A percentile compares a stretch with the other conserved stretches of the same genome.
These are phyloP conservation scores for Corylus avellana DNA, from an alignment of 306 rosid species.

Conservation along the genomic window DNA sequence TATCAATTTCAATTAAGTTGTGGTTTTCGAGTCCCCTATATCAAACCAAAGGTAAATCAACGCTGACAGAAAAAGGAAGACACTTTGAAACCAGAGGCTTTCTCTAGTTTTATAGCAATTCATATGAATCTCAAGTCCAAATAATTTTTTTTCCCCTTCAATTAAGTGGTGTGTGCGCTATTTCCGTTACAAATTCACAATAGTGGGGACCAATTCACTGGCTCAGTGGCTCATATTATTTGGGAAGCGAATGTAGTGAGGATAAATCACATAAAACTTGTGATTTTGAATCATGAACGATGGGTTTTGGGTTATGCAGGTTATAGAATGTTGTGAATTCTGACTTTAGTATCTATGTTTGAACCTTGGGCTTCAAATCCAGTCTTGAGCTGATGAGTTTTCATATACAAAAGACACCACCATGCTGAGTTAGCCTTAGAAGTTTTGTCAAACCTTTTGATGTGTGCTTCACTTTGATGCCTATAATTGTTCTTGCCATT, in stretches of 20 bases:
- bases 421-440: neutral
- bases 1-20: neutral
- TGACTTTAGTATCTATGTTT: neutral
- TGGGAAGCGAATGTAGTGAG: neutral
- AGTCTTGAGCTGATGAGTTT: constrained; percentile 1
- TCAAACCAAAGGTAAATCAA: neutral
- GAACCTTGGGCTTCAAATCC: neutral
- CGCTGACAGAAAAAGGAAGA: neutral
- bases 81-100: neutral
- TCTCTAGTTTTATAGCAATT: neutral
- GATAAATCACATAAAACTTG: neutral
- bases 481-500: neutral
- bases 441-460: neutral
- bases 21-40: neutral
- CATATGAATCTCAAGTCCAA: neutral
- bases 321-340: neutral
- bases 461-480: neutral
- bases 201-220: neutral
- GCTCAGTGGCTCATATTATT: neutral
- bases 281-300: neutral
- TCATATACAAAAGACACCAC: neutral
- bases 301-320: neutral
- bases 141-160: too few relatives aligned
- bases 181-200: too few relatives aligned
- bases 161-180: neutral